Evolutionary conservation across 1,139 yeast genomes (phyloP).

Genomic region (Taphrina confusa): DNA sequence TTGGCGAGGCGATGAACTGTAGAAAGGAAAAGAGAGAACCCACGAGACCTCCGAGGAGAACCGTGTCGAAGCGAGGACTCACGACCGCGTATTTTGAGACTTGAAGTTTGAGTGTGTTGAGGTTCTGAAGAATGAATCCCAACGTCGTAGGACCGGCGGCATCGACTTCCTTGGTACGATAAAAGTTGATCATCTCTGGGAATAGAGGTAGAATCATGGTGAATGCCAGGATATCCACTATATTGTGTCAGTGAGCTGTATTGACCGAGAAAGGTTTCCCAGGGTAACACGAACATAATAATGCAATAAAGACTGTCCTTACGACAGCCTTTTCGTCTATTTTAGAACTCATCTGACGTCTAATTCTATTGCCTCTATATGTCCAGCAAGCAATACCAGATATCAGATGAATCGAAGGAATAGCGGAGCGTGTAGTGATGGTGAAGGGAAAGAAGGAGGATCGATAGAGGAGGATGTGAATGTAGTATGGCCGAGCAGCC

Average conservation of each 20-base stretch:
- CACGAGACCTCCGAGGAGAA: constrained; percentile 34
- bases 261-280: background rate
- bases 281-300: constrained; percentile 4
- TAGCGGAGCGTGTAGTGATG: no score
- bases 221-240: constrained; percentile 33
- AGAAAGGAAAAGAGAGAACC: constrained; percentile 33
- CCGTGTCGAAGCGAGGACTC: constrained; percentile 28
- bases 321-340: constrained; percentile 28
- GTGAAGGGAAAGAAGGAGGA: no score
- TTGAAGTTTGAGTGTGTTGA: constrained; percentile 25
- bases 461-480: no score
- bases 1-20: constrained; percentile 34
- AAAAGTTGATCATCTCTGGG: constrained; percentile 34
- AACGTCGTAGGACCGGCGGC: constrained; percentile 24
- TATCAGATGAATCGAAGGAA: no score
- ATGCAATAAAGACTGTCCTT: constrained; percentile 31
- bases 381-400: background rate
- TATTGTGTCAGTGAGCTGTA: background rate
- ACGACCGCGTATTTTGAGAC: constrained; percentile 28
- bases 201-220: constrained; percentile 34
- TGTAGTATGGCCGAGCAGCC: constrained; percentile 2
- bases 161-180: constrained; percentile 25
- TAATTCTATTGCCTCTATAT: background rate
- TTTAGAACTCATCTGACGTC: background rate
- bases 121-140: constrained; percentile 17